Conservation (phyloP, 805 yeast genomes). For the Ogataea dorogensis region DNA sequence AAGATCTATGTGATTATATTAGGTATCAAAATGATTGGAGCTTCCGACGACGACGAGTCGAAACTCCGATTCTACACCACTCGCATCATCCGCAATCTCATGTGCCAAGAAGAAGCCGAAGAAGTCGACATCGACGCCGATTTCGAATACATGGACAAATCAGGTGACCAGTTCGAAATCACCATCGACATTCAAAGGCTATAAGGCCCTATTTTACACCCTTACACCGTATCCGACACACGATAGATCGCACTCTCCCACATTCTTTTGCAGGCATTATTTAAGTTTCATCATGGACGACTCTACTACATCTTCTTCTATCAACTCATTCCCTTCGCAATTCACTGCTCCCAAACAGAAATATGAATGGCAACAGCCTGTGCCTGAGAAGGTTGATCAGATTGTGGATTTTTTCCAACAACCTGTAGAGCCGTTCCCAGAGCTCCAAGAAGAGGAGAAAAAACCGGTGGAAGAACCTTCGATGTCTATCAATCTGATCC, state of each 20-base stretch:
- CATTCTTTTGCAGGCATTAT: conserved; percentile 1
- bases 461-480: conserved; percentile 2
- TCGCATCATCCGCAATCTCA: conserved; percentile 39
- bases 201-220: conserved; percentile 8
- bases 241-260: conserved; percentile 1
- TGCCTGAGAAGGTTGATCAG: conserved; percentile 11
- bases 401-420: conserved; percentile 20
- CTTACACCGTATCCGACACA: conserved; percentile 2
- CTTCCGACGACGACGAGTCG: conserved; percentile 67
- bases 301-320: conserved; percentile 10
- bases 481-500: conserved; percentile 16
- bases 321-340: conserved; percentile 4
- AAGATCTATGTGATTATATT: conserved; percentile 57
- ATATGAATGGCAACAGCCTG: conserved; percentile 2
- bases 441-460: neutral
- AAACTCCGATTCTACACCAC: conserved; percentile 49
- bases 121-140: conserved; percentile 22
- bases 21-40: conserved; percentile 61
- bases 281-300: conserved; percentile 6
- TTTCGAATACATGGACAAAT: conserved; percentile 29
- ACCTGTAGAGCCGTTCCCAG: conserved; percentile 11
- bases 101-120: conserved; percentile 22
- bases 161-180: conserved; percentile 38
- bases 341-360: conserved; percentile 1
- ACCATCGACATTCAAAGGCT: conserved; percentile 40